These are phyloP conservation scores for Penicillium sp. DNA, from an alignment of 2,329 filamentous ascomycete species.

Conservation along the genomic window DNA sequence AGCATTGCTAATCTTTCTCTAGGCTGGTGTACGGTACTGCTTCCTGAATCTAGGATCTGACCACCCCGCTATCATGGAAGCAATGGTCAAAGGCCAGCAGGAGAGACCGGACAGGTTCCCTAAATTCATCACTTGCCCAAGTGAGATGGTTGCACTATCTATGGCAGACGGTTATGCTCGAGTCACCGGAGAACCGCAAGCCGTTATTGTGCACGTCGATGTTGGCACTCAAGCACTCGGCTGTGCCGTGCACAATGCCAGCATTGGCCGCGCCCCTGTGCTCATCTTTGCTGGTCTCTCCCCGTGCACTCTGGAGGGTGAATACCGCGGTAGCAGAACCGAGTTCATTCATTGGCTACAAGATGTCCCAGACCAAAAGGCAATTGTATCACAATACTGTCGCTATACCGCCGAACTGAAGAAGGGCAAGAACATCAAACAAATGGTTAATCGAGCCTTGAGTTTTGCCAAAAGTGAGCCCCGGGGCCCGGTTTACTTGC, in stretches of 20 bases:
- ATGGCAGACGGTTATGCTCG: background rate
- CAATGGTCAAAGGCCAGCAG: background rate
- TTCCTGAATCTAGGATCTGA: constrained; percentile 1
- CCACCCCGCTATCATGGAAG: background rate
- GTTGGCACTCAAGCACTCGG: background rate
- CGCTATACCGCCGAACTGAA: background rate
- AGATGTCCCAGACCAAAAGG: background rate
- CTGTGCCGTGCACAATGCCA: background rate
- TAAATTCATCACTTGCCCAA: background rate
- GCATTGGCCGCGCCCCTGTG: background rate
- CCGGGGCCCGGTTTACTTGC: background rate
- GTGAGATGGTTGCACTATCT: background rate
- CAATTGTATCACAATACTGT: background rate
- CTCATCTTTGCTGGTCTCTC: constrained; percentile 2
- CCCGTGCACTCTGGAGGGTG: background rate
- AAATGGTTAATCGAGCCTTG: background rate
- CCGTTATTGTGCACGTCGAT: background rate
- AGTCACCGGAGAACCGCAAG: background rate
- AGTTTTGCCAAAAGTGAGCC: background rate
- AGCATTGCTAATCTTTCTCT: background rate
- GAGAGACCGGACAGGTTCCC: background rate
- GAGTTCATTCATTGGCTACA: background rate
- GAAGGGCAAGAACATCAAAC: background rate
- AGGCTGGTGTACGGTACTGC: background rate
- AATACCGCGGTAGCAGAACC: background rate